Evolutionary conservation across 768 basidiomycete genomes (phyloP).

Genomic region (Tricholoma saponaceum): DNA sequence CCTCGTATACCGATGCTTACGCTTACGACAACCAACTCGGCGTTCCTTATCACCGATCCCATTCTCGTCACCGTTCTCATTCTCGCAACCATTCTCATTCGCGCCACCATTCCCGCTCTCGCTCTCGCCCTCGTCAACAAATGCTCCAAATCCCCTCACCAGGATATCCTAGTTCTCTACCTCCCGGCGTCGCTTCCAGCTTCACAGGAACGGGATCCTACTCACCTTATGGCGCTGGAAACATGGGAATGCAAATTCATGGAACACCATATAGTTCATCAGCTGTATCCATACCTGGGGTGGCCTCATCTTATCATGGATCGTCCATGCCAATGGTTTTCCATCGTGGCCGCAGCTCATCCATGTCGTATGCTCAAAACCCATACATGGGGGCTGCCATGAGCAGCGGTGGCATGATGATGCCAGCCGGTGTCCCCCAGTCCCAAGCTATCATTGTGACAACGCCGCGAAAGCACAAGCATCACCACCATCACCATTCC

Average conservation of each 20-base stretch:
- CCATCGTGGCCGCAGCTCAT: slow-evolving; percentile 27
- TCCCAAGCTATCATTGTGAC: slow-evolving; percentile 24
- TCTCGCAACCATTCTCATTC: slow-evolving; percentile 24
- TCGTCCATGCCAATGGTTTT: slow-evolving; percentile 22
- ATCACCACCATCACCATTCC: slow-evolving; percentile 26
- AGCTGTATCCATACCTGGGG: slow-evolving; percentile 16
- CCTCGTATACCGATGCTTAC: slow-evolving; percentile 32
- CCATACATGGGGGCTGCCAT: slow-evolving; percentile 21
- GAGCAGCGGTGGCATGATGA: slow-evolving; percentile 7
- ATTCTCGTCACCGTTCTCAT: slow-evolving; percentile 29
- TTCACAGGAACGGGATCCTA: slow-evolving; percentile 13
- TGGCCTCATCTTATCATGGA: slow-evolving; percentile 22
- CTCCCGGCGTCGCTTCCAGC: slow-evolving; percentile 5
- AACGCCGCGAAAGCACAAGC: slow-evolving; percentile 24
- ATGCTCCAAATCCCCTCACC: slow-evolving; percentile 1
- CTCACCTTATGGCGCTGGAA: slow-evolving; percentile 16
- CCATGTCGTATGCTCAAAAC: slow-evolving; percentile 30
- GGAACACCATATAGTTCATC: slow-evolving; percentile 19
- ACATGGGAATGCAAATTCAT: slow-evolving; percentile 18
- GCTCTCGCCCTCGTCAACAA: slow-evolving; percentile 19
- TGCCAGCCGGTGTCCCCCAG: slow-evolving; percentile 9
- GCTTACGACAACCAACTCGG: slow-evolving; percentile 31
- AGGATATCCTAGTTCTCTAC: slow-evolving; percentile 5
- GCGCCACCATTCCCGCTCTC: no score
- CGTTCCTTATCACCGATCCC: slow-evolving; percentile 25